These are phyloP conservation scores for Friedmanniomyces simplex DNA, from an alignment of 495 filamentous ascomycete species.

Conservation along the genomic window DNA sequence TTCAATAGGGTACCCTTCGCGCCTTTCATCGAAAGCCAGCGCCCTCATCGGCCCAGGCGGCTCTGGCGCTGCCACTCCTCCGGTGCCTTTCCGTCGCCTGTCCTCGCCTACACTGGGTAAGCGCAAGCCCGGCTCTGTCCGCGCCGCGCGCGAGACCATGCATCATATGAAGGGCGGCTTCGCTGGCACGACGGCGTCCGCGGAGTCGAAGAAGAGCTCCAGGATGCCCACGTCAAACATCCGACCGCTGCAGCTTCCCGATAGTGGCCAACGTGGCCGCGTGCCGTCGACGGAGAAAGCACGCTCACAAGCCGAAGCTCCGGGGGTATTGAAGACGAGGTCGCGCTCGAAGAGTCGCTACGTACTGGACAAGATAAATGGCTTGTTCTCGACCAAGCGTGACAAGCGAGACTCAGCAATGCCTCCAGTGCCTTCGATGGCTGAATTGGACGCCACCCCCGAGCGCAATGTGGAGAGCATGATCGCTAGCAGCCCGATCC, in stretches of 20 bases:
- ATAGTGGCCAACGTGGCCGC: constrained; percentile 3
- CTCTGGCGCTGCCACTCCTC: not conserved
- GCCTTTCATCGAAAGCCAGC: constrained; percentile 3
- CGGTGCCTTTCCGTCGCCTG: not conserved
- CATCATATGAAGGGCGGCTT: constrained; percentile 1
- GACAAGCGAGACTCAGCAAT: constrained; percentile 2
- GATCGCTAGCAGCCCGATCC: not conserved
- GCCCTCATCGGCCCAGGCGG: constrained; percentile 1
- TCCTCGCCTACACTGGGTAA: constrained; percentile 10
- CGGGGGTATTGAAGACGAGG: not conserved
- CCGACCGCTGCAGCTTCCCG: not conserved
- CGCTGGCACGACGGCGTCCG: constrained; percentile 7
- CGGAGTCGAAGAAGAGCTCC: constrained; percentile 10
- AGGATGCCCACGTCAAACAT: constrained; percentile 7
- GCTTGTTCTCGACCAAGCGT: constrained; percentile 12
- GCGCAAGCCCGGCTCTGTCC: constrained; percentile 12
- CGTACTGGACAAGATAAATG: constrained; percentile 17
- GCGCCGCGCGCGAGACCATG: constrained; percentile 7
- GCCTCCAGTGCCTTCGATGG: constrained; percentile 9
- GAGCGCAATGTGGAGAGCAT: not conserved
- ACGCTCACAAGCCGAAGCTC: not conserved
- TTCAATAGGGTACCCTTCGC: constrained; percentile 19
- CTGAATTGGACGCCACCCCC: not conserved
- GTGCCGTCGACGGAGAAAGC: not conserved
- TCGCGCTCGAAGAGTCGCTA: constrained; percentile 15